Evolutionary conservation across 352 stramenopile genomes (phyloP).

Genomic region (Pilasporangium apinafurcum): DNA sequence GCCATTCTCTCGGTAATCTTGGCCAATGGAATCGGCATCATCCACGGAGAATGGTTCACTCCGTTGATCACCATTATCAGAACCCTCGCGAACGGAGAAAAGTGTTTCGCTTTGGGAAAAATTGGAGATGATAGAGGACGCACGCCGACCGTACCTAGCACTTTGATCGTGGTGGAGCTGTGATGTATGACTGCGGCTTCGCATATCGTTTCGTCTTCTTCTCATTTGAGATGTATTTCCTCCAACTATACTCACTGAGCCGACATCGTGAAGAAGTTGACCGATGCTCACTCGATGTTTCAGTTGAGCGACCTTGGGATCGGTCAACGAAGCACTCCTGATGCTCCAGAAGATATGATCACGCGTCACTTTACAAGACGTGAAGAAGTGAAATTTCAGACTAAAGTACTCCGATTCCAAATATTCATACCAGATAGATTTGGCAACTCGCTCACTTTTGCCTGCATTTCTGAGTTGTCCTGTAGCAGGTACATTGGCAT

Average conservation of each 20-base stretch:
- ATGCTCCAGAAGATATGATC: conserved; percentile 73
- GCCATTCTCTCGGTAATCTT: no score
- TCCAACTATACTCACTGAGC: conserved; percentile 49
- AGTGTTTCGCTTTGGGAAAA: no score
- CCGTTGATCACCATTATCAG: no score
- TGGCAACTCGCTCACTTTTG: background rate
- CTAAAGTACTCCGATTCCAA: conserved; percentile 59
- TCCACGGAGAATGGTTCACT: no score
- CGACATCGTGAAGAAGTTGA: conserved; percentile 58
- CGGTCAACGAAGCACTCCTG: conserved; percentile 51
- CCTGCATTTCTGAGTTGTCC: background rate
- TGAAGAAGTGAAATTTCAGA: conserved; percentile 65
- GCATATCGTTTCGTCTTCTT: conserved; percentile 7
- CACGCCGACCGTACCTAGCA: no score
- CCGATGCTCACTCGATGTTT: conserved; percentile 57
- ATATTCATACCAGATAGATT: conserved; percentile 56
- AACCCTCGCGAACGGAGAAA: no score
- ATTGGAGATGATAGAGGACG: no score
- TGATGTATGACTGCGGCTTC: conserved; percentile 7
- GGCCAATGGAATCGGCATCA: no score
- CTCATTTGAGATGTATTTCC: conserved; percentile 30
- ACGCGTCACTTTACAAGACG: conserved; percentile 62
- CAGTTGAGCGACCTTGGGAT: conserved; percentile 51
- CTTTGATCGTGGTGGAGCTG: no score
- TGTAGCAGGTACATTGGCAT: background rate